A percentile compares a stretch with the other conserved stretches of the same genome.
Evolutionary conservation across 441 rosid species (phyloP).

Genomic region (Adansonia gregorii): DNA sequence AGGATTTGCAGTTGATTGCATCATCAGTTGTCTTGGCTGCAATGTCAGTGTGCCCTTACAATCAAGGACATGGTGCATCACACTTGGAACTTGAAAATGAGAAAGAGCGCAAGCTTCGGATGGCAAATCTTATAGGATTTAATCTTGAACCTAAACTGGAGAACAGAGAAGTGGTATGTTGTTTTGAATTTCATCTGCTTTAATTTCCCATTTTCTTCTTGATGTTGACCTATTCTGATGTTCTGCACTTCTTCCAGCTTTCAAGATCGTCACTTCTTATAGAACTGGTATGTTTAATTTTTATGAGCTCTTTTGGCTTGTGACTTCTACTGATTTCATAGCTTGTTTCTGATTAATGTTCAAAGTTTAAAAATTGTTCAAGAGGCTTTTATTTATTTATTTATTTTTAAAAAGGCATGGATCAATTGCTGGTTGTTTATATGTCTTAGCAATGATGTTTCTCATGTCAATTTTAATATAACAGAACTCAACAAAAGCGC

Average conservation of each 20-base stretch:
- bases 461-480: neutral
- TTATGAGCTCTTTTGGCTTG: conserved; percentile 29
- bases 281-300: conserved; percentile 72
- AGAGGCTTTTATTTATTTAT: neutral
- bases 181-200: neutral
- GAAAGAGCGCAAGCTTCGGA: conserved; percentile 88
- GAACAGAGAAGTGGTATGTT: conserved; percentile 84
- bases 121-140: conserved; percentile 95
- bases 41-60: conserved; percentile 76
- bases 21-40: conserved; percentile 98
- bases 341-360: neutral
- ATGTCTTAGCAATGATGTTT: neutral
- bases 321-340: conserved; percentile 30
- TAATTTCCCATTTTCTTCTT: conserved; percentile 4
- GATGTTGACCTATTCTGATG: neutral
- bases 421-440: neutral
- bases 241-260: conserved; percentile 53
- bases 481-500: neutral
- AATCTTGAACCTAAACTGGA: conserved; percentile 84
- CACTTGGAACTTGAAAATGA: conserved; percentile 90
- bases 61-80: conserved; percentile 64
- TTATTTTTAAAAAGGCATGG: neutral
- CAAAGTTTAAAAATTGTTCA: neutral
- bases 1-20: conserved; percentile 90
- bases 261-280: conserved; percentile 88